Evolutionary conservation across 441 rosid genomes (phyloP), one percentile per base, ranked within the genome.

Genomic region (Gossypium gossypioides): DNA sequence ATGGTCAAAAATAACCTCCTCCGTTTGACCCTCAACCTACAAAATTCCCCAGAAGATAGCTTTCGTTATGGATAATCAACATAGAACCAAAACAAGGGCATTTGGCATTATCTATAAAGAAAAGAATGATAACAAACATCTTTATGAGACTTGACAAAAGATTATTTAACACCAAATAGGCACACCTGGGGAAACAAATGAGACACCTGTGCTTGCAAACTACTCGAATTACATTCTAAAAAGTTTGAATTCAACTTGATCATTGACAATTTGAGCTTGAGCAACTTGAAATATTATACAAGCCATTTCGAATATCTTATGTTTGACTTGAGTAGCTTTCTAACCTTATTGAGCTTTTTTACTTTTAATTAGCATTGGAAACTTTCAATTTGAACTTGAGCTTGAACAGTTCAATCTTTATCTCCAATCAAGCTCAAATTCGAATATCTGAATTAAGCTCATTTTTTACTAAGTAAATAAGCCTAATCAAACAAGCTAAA

Each of bases 1-100:
- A 83, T 92, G 99, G 78, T 93, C 98, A 73, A 96, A 94, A 81
- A 96, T 86, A 75, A 96, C 99, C 74, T 96, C 99, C 81, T 91
- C 99, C 0, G 90, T 91, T 83, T 96, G 99, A 60, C 91, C 92
- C 74, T 93, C 98, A 76, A 96, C 98, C 99, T 96, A 68, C 68
- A 79, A 68, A 71, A 51, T 76, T 70, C 29, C 61, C 27, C 70
- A 72, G 42, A 58, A 2, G 34, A n/a, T 59, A 24, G 42, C 8
- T 24, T 58, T 48, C 27, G 16, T 58, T 9, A 58, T 1, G 10
- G 22, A 40, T 15, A 27, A 60, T 46, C 48, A 58, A 40, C 37
- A 10, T 9, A 13, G 2, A 13, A 55, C 0, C 27, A n/a, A 51
- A 66, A 42, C 10, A 60, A 24, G 56, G 0, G 24, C 15, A 48